These are phyloP conservation scores for Debaryomyces prosopidis DNA, from an alignment of 805 yeast species.

Conservation along the genomic window DNA sequence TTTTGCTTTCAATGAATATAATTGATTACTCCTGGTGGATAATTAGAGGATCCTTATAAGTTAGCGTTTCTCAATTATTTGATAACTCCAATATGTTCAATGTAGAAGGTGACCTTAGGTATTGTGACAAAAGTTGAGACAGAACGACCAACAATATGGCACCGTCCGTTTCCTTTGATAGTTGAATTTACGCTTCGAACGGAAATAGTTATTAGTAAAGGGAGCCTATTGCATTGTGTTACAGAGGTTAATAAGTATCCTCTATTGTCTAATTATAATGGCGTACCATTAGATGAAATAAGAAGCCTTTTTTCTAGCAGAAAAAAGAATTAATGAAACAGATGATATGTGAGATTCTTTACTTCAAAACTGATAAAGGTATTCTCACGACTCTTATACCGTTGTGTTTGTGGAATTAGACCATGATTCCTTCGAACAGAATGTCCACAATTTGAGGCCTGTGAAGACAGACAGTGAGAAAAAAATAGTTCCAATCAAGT, in stretches of 20 bases:
- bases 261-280: neutral
- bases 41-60: too few relatives aligned
- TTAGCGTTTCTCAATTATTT: too few relatives aligned
- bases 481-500: slow-evolving; percentile 1
- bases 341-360: too few relatives aligned
- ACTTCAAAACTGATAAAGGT: too few relatives aligned
- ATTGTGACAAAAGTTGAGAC: neutral
- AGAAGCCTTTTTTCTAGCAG: too few relatives aligned
- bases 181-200: neutral
- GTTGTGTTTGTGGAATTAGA: neutral
- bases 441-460: neutral
- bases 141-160: neutral
- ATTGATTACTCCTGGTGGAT: too few relatives aligned
- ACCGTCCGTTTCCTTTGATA: neutral
- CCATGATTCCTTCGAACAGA: too few relatives aligned
- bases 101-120: neutral
- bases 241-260: slow-evolving; percentile 1
- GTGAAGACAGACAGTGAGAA: neutral
- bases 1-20: neutral
- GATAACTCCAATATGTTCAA: neutral
- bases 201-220: neutral
- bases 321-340: neutral
- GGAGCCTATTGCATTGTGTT: neutral
- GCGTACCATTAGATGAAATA: too few relatives aligned
- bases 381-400: too few relatives aligned